phyloP scores from a whole-genome alignment of 768 basidiomycete genomes.

The Kwoniella sp. region DNA sequence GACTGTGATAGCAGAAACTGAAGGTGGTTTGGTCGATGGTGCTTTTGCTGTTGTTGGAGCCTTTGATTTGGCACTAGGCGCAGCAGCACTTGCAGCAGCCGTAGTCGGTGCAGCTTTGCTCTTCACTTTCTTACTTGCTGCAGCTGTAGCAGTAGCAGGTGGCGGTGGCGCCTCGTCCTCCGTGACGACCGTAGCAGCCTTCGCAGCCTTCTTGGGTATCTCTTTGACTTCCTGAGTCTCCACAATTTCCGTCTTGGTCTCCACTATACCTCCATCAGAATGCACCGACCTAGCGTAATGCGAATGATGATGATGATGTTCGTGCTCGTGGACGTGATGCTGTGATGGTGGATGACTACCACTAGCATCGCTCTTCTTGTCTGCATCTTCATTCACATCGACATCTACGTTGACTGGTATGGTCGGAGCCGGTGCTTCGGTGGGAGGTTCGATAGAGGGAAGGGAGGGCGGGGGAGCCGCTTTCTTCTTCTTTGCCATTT shows the following conservation, averaged over 20 bases:
- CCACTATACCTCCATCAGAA: conserved; percentile 18
- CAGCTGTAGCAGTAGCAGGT: neutral
- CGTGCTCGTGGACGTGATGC: conserved; percentile 39
- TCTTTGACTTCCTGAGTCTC: conserved; percentile 19
- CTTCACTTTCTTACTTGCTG: neutral
- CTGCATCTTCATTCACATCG: neutral
- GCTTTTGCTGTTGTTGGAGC: conserved; percentile 3
- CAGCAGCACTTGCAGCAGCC: neutral
- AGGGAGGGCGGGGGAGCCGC: neutral
- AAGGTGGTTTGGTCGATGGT: conserved; percentile 5
- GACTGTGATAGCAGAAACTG: neutral
- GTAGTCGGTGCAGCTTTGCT: conserved; percentile 5
- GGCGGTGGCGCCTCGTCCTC: neutral
- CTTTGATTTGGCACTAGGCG: neutral
- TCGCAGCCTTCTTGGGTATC: neutral
- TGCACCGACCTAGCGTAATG: conserved; percentile 40
- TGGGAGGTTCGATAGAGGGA: conserved; percentile 3
- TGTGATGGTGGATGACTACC: neutral
- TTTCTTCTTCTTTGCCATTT: conserved; percentile 1
- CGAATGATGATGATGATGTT: conserved; percentile 44
- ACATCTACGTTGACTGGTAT: neutral
- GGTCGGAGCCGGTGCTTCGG: neutral
- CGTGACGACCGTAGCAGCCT: neutral
- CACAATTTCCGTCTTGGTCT: conserved; percentile 24
- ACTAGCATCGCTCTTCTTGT: neutral